These are phyloP conservation scores for Diaporthe sp. DNA, from an alignment of 2,329 filamentous ascomycete genomes.

Conservation along the genomic window DNA sequence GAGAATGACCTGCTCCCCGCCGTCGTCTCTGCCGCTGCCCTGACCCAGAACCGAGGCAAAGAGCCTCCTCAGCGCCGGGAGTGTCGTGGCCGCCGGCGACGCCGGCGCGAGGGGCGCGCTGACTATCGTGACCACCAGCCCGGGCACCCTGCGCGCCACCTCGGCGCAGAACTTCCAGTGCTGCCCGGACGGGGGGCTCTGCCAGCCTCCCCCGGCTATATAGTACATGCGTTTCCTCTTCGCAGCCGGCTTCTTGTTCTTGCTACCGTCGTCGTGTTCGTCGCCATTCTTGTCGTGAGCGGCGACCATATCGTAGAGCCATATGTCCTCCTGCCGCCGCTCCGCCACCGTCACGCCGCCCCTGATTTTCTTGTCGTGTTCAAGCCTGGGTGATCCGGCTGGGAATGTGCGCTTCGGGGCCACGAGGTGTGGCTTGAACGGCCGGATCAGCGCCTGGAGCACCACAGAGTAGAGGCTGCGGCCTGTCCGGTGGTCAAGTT, in stretches of 20 bases:
- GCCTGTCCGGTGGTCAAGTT: neutral
- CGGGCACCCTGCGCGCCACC: neutral
- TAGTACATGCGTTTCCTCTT: neutral
- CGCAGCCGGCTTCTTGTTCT: neutral
- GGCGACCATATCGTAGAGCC: neutral
- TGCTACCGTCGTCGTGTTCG: no score
- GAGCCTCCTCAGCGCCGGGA: neutral
- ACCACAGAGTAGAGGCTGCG: neutral
- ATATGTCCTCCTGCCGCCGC: neutral
- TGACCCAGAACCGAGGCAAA: neutral
- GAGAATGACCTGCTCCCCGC: neutral
- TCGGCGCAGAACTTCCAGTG: constrained; percentile 16
- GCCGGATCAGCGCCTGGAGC: neutral
- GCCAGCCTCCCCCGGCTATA: neutral
- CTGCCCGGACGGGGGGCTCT: neutral
- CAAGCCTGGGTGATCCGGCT: neutral
- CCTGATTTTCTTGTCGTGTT: neutral
- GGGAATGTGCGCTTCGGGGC: neutral
- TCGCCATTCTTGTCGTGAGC: neutral
- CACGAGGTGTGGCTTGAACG: constrained; percentile 7
- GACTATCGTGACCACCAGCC: neutral
- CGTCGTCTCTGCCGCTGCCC: neutral
- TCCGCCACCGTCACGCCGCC: neutral
- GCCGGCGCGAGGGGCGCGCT: neutral
- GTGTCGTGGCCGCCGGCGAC: neutral